Base-by-base conservation (phyloP, 306 rosid species). In the Arachis stenosperma region DNA sequence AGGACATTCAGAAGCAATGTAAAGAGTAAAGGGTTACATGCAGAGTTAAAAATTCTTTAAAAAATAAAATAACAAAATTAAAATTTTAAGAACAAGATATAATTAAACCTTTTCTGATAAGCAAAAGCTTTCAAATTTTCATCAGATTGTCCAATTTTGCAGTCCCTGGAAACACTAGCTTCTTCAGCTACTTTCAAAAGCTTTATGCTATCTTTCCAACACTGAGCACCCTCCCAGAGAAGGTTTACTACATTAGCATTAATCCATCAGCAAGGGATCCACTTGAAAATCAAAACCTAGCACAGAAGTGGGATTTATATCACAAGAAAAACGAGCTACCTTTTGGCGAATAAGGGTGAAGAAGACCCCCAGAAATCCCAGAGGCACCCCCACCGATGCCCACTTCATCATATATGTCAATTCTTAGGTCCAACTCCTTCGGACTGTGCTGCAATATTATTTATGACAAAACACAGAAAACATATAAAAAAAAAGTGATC, bases 331-430 rank as follows among this genome's bases (percentile, higher is more conserved):
- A 63, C 37, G 74, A 50, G 52, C 60, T 50, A 89, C 95, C 97
- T 89, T 93, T 91, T 6, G 98, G 97, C 52, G 97, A 90, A 82
- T 93, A 93, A 76, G 98, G 98, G 63, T 93, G 98, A 67, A 93
- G 88, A 41, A 93, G 93, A 46, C 98, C 98, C 39, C 97, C 94
- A 62, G 98, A 83, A 50, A 93, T 75, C 53, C 97, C 98, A 62
- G 94, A 93, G 65, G 96, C 98, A 58, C 96, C 98, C 5, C 98
- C 98, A 3, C 97, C 96, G 39, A 90, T 75, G 54, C 98, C 98
- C 74, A 82, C 83, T 84, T 89, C 96, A 80, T 90, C 97, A 50
- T 79, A 93, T 65, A 93, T 43, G 61, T 93, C 94, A 73, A 93
- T 56, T 66, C 70, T 77, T 29, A 91, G 14, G 51, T 84, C 61